Base-by-base conservation (phyloP, 306 rosid species). In the Vigna reflexopilosa region DNA sequence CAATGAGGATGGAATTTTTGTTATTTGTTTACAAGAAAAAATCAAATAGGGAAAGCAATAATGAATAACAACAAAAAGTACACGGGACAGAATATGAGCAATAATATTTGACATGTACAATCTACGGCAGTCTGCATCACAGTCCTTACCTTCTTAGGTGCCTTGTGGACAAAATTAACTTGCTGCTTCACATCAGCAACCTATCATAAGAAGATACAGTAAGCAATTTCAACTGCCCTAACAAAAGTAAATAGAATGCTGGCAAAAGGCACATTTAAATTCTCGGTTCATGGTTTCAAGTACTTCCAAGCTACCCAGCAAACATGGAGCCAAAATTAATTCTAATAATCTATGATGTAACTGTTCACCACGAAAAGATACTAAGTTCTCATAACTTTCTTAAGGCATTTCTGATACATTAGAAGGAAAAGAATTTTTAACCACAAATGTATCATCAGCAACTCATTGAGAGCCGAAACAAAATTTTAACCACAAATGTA, bases 151-250 rank as follows among this genome's bases (percentile, higher is more conserved):
- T 87, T 90, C 75, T 90, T 93, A 17, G 99, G 89, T 28, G 85
- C 72, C 87, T 96, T 96, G 86, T 93, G 99, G 79, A 93, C 77
- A 56, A 93, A 89, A 84, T 64, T 81, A 40, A 82, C 49, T 81
- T 86, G 97, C 82, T 88, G 93, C 79, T 85, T 89, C 59, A 76
- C 68, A 67, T 85, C 97, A 65, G 73, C 86, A 75, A 85, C 96
- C 99, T 96, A 87, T 67, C 79, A 82, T 34, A 75, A 77, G 66
- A 72, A 84, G 45, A 69, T 77, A 79, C 16, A 64, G 22, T 80
- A 66, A 80, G 76, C 56, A 72, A 51, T 55, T 42, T 17, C 54
- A 62, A 70, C 28, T 58, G 67, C 57, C 72, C 48, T 24, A 61
- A 32, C 66, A 40, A 62, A 40, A 40, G 44, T 12, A 70, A 82